These are phyloP conservation scores for Rhododendron mucronatum DNA, from an alignment of 148 eudicot species.

Conservation along the genomic window DNA sequence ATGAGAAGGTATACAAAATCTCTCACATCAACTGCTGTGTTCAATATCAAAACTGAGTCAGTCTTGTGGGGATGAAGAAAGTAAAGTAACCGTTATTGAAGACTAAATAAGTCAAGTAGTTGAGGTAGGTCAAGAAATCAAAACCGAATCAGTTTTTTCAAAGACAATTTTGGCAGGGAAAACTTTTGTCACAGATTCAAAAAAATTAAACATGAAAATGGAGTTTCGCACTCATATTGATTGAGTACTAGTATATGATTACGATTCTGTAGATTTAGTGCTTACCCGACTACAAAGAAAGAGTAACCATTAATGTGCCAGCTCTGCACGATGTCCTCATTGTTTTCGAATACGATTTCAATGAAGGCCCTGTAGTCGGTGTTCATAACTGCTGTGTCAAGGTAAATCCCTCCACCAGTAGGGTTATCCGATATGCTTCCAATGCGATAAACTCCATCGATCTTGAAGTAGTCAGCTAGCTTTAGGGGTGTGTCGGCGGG, in stretches of 20 bases:
- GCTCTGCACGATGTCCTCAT: slow-evolving; percentile 67
- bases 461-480: slow-evolving; percentile 84
- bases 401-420: slow-evolving; percentile 54
- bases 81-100: not conserved
- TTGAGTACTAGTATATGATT: not conserved
- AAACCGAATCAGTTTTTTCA: not conserved
- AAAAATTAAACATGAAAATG: not conserved
- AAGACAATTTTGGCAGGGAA: not conserved
- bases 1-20: not conserved
- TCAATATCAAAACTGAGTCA: not conserved
- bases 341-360: slow-evolving; percentile 80
- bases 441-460: slow-evolving; percentile 69
- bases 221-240: too few species aligned
- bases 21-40: not conserved
- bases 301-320: slow-evolving; percentile 83
- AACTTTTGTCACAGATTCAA: not conserved
- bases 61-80: not conserved
- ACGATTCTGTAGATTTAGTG: not conserved
- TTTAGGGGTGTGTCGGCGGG: slow-evolving; percentile 90
- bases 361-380: slow-evolving; percentile 66
- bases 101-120: not conserved
- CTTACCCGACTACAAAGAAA: slow-evolving; percentile 97
- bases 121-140: not conserved
- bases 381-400: slow-evolving; percentile 70
- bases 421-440: slow-evolving; percentile 72